These are phyloP conservation scores for Pistacia atlantica DNA, from an alignment of 345 rosid genomes.

Conservation along the genomic window DNA sequence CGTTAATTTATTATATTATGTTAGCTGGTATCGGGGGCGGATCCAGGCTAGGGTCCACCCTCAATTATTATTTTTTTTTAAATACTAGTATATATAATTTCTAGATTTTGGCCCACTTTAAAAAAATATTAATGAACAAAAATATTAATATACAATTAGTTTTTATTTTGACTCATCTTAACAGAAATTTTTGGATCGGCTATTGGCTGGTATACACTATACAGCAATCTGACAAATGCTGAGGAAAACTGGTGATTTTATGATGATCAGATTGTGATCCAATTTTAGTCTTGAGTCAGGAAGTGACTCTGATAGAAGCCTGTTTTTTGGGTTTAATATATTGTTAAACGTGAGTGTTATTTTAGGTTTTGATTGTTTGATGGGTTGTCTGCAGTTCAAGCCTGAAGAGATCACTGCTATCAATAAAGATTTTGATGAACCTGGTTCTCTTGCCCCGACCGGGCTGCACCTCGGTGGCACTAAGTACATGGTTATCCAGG, in stretches of 20 bases:
- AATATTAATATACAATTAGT: too few species aligned
- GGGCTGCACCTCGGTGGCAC: slow-evolving; percentile 57
- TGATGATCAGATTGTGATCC: not conserved
- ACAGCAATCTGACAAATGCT: too few species aligned
- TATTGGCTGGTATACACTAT: too few species aligned
- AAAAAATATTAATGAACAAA: too few species aligned
- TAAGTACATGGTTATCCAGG: slow-evolving; percentile 64
- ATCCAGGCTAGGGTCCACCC: too few species aligned
- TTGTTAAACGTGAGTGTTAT: not conserved
- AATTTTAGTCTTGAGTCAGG: not conserved
- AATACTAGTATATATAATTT: too few species aligned
- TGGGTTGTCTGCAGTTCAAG: slow-evolving; percentile 45
- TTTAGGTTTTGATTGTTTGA: not conserved
- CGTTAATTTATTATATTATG: too few species aligned
- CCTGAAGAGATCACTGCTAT: slow-evolving; percentile 52
- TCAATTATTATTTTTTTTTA: too few species aligned
- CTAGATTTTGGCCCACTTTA: too few species aligned
- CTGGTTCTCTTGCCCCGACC: slow-evolving; percentile 71
- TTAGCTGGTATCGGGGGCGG: not conserved
- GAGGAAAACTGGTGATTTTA: not conserved
- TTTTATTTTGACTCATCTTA: too few species aligned
- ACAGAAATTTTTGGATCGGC: too few species aligned
- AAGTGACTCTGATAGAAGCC: not conserved
- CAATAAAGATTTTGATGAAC: slow-evolving; percentile 67
- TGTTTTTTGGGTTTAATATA: not conserved